Evolutionary conservation across 2,329 filamentous ascomycete genomes (phyloP).

Genomic region (Leptographium procerum): DNA sequence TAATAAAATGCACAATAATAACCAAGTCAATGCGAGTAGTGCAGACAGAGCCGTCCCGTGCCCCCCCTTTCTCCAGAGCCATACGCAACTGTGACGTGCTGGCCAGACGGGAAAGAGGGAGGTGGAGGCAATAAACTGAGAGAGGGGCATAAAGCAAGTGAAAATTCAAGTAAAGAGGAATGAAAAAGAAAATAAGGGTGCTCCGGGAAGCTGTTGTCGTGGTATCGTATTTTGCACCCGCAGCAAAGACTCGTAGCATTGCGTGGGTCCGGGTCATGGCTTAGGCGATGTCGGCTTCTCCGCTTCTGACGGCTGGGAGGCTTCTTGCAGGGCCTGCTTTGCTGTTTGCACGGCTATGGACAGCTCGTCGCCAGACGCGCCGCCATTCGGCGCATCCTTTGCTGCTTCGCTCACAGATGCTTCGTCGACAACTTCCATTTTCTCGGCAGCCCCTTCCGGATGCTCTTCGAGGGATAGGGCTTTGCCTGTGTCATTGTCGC

Average conservation of each 20-base stretch:
- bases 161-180: background rate
- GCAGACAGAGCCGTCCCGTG: background rate
- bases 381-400: background rate
- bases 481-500: background rate
- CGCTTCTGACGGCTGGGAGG: background rate
- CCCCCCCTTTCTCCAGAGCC: background rate
- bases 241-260: background rate
- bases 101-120: background rate
- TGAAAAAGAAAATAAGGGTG: background rate
- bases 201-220: background rate
- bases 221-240: background rate
- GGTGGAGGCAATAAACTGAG: background rate
- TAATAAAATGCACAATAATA: background rate
- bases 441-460: background rate
- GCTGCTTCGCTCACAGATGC: background rate
- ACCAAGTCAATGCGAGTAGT: background rate
- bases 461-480: background rate
- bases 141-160: background rate
- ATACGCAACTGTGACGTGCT: background rate
- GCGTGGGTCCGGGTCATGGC: background rate
- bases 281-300: background rate
- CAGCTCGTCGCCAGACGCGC: background rate
- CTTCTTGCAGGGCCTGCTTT: background rate
- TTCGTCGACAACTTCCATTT: background rate
- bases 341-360: background rate